Percentiles rank a stretch among this genome's conserved stretches.
Conservation (phyloP, 1,284 basidiomycete genomes). For the Coniophora puteana region DNA sequence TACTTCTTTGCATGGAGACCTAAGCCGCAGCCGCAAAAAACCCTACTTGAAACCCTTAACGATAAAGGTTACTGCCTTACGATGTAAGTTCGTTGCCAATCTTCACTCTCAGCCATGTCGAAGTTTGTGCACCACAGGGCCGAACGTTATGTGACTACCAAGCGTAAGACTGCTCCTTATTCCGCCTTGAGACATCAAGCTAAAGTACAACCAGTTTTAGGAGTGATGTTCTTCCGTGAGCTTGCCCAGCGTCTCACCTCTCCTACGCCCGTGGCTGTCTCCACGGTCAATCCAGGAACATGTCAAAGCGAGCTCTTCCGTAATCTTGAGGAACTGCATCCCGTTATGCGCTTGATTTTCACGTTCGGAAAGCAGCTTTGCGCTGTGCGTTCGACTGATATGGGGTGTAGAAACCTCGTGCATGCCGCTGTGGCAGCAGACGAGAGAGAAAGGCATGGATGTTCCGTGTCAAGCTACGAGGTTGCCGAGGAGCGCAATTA, state of each 20-base stretch:
- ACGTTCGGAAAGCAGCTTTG: conserved; percentile 13
- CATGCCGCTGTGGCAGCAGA: conserved; percentile 20
- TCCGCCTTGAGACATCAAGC: neutral
- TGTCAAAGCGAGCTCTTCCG: conserved; percentile 25
- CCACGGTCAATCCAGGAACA: conserved; percentile 33
- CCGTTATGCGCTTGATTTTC: conserved; percentile 2
- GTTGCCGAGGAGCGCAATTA: conserved; percentile 25
- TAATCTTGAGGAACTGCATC: conserved; percentile 11
- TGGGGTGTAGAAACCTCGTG: conserved; percentile 27
- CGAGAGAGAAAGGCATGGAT: conserved; percentile 20
- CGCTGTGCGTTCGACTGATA: conserved; percentile 26
- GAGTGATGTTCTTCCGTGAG: conserved; percentile 29
- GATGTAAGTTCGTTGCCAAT: conserved; percentile 15
- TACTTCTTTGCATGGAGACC: conserved; percentile 15
- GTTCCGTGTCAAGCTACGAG: conserved; percentile 21
- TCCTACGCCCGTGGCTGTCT: conserved; percentile 27
- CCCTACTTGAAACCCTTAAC: conserved; percentile 28
- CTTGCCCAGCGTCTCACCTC: conserved; percentile 27
- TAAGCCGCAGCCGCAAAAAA: conserved; percentile 8
- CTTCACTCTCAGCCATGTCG: neutral
- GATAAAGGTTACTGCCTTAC: conserved; percentile 23
- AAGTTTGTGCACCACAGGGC: conserved; percentile 14
- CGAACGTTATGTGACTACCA: conserved; percentile 30
- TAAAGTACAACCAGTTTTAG: conserved; percentile 19
- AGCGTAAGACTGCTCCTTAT: conserved; percentile 22